These are phyloP conservation scores for Leishmania amazonensis DNA, from an alignment of 208 protist genomes.

Conservation along the genomic window DNA sequence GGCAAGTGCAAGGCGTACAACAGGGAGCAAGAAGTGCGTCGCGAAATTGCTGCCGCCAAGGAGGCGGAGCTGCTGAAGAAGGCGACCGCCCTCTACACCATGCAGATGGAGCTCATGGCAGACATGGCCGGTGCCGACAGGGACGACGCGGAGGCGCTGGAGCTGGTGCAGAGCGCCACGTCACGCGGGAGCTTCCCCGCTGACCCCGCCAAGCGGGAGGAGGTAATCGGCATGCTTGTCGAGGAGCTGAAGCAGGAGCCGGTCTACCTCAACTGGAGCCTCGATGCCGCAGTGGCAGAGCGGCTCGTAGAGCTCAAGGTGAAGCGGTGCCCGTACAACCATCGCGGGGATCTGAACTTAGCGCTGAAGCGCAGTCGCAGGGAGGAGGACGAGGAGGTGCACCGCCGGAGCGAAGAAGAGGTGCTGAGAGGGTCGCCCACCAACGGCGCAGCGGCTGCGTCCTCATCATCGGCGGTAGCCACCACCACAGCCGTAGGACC, in stretches of 20 bases:
- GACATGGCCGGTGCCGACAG: slow-evolving; percentile 11
- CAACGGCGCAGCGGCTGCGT: background rate
- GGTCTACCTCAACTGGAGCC: slow-evolving; percentile 75
- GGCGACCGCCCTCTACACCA: slow-evolving; percentile 56
- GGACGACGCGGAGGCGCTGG: slow-evolving; percentile 16
- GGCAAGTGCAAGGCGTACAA: slow-evolving; percentile 50
- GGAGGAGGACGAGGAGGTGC: slow-evolving; percentile 9
- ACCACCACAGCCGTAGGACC: background rate
- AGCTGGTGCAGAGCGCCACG: slow-evolving; percentile 6
- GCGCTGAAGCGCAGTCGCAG: slow-evolving; percentile 39
- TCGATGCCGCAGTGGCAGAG: slow-evolving; percentile 71
- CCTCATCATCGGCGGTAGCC: background rate
- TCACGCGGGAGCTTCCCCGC: slow-evolving; percentile 22
- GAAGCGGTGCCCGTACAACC: slow-evolving; percentile 54
- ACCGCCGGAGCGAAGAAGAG: slow-evolving; percentile 17
- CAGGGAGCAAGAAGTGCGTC: slow-evolving; percentile 47
- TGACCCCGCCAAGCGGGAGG: slow-evolving; percentile 17
- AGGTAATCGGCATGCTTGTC: slow-evolving; percentile 45
- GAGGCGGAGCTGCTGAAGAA: slow-evolving; percentile 68
- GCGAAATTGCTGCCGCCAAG: slow-evolving; percentile 44
- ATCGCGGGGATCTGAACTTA: slow-evolving; percentile 39
- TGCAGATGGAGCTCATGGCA: slow-evolving; percentile 61
- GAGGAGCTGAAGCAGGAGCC: slow-evolving; percentile 75
- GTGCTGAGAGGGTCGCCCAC: background rate
- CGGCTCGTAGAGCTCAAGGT: slow-evolving; percentile 47